Conservation (phyloP, 352 stramenopile genomes). For the Pythium scleroteichum region DNA sequence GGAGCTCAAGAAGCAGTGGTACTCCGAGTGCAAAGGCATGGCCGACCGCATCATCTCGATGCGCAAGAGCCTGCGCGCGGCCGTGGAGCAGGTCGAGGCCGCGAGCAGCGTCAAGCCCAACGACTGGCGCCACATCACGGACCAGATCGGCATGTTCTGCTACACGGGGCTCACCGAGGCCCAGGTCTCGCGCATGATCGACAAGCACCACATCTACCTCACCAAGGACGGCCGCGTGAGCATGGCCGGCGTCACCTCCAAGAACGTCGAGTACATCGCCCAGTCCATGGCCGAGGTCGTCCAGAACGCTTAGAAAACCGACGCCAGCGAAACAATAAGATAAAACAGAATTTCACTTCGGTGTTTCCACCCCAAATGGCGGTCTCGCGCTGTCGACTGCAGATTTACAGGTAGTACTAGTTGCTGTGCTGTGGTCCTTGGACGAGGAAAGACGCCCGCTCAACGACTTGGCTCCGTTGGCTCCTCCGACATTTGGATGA, state of each 20-base stretch:
- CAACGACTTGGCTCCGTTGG: too few relatives aligned
- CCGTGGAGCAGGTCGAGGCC: slow-evolving; percentile 81
- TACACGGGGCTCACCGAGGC: slow-evolving; percentile 96
- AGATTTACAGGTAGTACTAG: too few relatives aligned
- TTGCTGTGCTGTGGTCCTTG: too few relatives aligned
- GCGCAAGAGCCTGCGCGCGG: slow-evolving; percentile 81
- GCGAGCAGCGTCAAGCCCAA: slow-evolving; percentile 70
- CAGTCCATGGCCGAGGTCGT: slow-evolving; percentile 94
- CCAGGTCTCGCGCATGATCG: slow-evolving; percentile 93
- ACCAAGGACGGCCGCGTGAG: slow-evolving; percentile 98
- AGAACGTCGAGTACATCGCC: slow-evolving; percentile 97
- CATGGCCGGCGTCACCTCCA: slow-evolving; percentile 96
- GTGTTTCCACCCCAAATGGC: too few relatives aligned
- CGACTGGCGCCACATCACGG: slow-evolving; percentile 98
- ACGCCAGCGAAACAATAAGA: too few relatives aligned
- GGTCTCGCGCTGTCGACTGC: too few relatives aligned
- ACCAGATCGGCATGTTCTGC: slow-evolving; percentile 99
- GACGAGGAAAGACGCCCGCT: too few relatives aligned
- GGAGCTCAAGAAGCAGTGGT: slow-evolving; percentile 92
- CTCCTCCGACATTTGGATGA: too few relatives aligned
- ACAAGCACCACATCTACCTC: slow-evolving; percentile 98
- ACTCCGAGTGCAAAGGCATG: slow-evolving; percentile 96
- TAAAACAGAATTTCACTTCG: too few relatives aligned
- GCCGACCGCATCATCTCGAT: slow-evolving; percentile 96
- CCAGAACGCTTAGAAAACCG: slow-evolving; percentile 64